Conservation (phyloP, 108 stramenopile genomes). For the Nitzschia palea region DNA sequence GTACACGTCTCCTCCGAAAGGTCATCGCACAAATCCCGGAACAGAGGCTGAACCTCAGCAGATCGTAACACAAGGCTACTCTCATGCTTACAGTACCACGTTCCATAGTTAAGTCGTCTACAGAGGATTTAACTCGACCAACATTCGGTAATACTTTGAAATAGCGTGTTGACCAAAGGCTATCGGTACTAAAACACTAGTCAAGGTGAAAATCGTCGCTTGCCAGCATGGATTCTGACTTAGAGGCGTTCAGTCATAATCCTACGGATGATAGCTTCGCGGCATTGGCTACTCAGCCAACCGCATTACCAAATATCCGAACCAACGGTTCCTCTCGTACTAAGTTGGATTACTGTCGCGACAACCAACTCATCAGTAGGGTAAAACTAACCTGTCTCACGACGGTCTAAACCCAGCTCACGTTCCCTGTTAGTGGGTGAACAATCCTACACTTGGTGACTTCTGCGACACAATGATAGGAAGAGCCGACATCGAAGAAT, state of each 20-base stretch:
- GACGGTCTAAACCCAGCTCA: slow-evolving; percentile 98
- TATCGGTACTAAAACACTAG: slow-evolving; percentile 76
- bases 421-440: slow-evolving; percentile 96
- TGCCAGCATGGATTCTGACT: slow-evolving; percentile 95
- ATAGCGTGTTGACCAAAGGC: slow-evolving; percentile 67
- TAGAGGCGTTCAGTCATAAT: slow-evolving; percentile 95
- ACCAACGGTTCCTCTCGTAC: slow-evolving; percentile 99
- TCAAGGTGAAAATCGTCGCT: slow-evolving; percentile 82
- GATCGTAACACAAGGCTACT: slow-evolving; percentile 97
- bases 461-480: slow-evolving; percentile 96
- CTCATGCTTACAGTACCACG: slow-evolving; percentile 88
- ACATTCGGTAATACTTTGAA: slow-evolving; percentile 78
- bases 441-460: slow-evolving; percentile 97
- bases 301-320: slow-evolving; percentile 94
- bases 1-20: too few species aligned
- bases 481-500: slow-evolving; percentile 96
- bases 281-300: slow-evolving; percentile 91
- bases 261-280: slow-evolving; percentile 93
- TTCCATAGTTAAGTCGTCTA: slow-evolving; percentile 15
- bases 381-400: slow-evolving; percentile 98
- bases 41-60: slow-evolving; percentile 96
- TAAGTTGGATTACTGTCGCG: slow-evolving; percentile 97
- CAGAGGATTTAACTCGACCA: slow-evolving; percentile 77
- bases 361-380: slow-evolving; percentile 89
- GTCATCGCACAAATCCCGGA: slow-evolving; percentile 82